Percentiles rank a stretch among this genome's conserved stretches.
Conservation (phyloP, 164 flowering plant species). For the Aristolochia californica region DNA sequence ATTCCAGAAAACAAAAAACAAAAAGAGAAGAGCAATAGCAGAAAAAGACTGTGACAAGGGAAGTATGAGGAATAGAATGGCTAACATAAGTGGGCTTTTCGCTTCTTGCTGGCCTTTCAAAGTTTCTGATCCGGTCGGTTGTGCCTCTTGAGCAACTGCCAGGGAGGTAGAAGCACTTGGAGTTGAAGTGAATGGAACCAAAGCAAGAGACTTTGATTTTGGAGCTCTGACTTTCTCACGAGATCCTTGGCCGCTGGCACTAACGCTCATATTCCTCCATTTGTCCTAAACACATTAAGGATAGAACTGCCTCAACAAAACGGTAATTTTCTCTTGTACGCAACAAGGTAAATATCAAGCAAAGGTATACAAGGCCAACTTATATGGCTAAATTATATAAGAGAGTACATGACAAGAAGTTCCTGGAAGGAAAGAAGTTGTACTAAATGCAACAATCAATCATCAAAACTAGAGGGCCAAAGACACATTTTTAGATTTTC, state of each 20-base stretch:
- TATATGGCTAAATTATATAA: too few species aligned
- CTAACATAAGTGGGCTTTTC: slow-evolving; percentile 30
- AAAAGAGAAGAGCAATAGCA: neutral
- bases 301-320: neutral
- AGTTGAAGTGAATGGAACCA: slow-evolving; percentile 17
- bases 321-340: too few species aligned
- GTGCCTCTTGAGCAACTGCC: slow-evolving; percentile 21
- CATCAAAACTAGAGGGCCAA: too few species aligned
- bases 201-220: slow-evolving; percentile 32
- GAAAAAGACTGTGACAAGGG: too few species aligned
- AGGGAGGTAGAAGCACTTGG: slow-evolving; percentile 14
- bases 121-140: slow-evolving; percentile 18
- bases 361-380: too few species aligned
- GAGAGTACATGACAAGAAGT: too few species aligned
- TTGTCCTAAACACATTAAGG: slow-evolving; percentile 38
- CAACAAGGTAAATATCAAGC: too few species aligned
- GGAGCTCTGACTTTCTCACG: slow-evolving; percentile 46
- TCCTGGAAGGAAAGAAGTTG: too few species aligned
- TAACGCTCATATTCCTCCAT: slow-evolving; percentile 77
- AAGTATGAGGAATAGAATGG: neutral
- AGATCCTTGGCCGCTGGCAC: slow-evolving; percentile 41
- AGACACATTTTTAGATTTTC: too few species aligned
- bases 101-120: slow-evolving; percentile 25
- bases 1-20: too few species aligned
- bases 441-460: too few species aligned